Evolutionary conservation across 495 filamentous ascomycete species (phyloP).

Genomic region (Talaromyces ruber): DNA sequence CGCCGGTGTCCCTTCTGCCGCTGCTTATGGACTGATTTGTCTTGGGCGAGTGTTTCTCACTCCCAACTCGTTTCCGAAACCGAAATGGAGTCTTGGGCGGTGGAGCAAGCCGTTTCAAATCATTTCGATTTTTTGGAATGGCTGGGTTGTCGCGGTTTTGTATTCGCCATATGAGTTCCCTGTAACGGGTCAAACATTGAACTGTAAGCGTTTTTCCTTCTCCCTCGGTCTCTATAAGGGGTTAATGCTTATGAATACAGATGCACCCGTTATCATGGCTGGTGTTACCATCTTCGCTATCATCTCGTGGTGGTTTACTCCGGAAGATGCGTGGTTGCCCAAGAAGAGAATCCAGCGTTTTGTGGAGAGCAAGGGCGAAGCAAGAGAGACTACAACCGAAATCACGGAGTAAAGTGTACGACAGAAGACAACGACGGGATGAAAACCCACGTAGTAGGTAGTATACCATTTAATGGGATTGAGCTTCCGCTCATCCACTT

Average conservation of each 20-base stretch:
- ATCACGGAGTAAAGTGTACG: background rate
- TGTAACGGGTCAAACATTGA: constrained; percentile 34
- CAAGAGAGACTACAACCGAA: constrained; percentile 2
- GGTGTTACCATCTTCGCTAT: constrained; percentile 39
- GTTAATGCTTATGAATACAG: constrained; percentile 11
- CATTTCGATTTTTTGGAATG: constrained; percentile 42
- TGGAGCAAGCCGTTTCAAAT: constrained; percentile 41
- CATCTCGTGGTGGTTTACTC: constrained; percentile 39
- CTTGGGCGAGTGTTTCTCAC: constrained; percentile 42
- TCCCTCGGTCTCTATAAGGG: background rate
- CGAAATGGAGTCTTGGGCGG: constrained; percentile 33
- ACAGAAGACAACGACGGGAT: background rate
- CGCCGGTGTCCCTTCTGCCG: constrained; percentile 42
- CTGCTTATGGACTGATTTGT: constrained; percentile 46
- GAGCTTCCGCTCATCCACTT: background rate
- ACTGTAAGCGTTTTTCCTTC: constrained; percentile 23
- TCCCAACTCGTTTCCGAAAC: constrained; percentile 35
- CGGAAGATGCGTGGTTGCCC: constrained; percentile 38
- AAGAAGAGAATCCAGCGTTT: constrained; percentile 33
- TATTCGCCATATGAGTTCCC: constrained; percentile 40
- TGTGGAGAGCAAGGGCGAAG: constrained; percentile 32
- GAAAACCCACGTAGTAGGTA: background rate
- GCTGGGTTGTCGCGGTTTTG: constrained; percentile 39
- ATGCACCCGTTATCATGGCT: constrained; percentile 42
- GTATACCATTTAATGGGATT: background rate